Evolutionary conservation across 1,139 yeast species (phyloP), one percentile per base, ranked within the genome.

Genomic region (Blastobotrys aristatus): DNA sequence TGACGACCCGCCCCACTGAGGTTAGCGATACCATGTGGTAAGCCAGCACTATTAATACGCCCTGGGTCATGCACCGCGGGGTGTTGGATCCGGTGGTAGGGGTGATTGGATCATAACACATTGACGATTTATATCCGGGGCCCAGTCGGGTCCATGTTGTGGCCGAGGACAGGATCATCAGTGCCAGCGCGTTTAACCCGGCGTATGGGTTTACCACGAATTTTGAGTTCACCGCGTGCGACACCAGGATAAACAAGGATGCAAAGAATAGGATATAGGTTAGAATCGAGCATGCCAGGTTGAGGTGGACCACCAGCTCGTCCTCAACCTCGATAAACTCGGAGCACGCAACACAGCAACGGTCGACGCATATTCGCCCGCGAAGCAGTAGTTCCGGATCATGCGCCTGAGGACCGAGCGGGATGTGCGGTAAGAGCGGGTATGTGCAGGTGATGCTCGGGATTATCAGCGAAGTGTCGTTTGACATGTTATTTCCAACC

Each of bases 141-240:
- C 40, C 40, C 30, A 37, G 18, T 37, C 40, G 17, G 2, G 30
- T 22, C n/a, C 3, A 22, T 14, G n/a, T 16, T 3, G 29, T n/a
- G 11, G 22, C 29, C 14, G 31, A 24, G 2, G 40, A 11, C 26
- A 54, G 39, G 4, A 44, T 31, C 32, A 53, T 48, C 17, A 54
- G 48, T 14, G 55, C 42, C 13, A 49, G n/a, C 4, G 57, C 50
- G 34, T 54, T 56, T n/a, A 54, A 30, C 10, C 56, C 54, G 10
- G 57, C 53, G 31, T 53, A 54, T 33, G 49, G 50, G 44, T 50
- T 54, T 16, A 54, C 49, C 14, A 49, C 49, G 48, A 54, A 41
- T 17, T 50, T 40, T 3, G 50, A 43, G 33, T 52, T 53, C 14
- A 54, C 55, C 4, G 50, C 31, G n/a, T 53, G 50, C 11, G 56